These are phyloP conservation scores for Pancytospora philotis DNA, from an alignment of 371 early-diverging fungal species.

Conservation along the genomic window DNA sequence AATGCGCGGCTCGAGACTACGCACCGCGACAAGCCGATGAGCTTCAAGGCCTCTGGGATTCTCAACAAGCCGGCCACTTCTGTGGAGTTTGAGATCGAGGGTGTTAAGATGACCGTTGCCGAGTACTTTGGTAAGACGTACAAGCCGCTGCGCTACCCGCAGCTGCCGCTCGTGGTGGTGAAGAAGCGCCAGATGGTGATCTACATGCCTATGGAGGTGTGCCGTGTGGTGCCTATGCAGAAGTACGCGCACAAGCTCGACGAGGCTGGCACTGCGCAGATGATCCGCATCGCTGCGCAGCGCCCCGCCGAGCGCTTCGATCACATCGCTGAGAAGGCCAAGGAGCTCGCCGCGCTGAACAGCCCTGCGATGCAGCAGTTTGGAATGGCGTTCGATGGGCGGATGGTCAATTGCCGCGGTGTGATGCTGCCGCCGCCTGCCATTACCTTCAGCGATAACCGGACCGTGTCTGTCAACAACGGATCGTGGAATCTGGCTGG, in stretches of 20 bases:
- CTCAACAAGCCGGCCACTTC: conserved; percentile 1
- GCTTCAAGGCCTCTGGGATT: conserved; percentile 19
- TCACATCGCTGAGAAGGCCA: conserved; percentile 23
- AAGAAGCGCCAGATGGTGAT: conserved; percentile 25
- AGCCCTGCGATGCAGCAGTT: conserved; percentile 24
- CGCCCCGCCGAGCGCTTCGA: conserved; percentile 36
- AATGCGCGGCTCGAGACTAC: conserved; percentile 20
- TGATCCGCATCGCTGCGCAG: conserved; percentile 41
- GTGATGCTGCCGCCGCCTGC: conserved; percentile 32
- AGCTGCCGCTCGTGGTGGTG: conserved; percentile 38
- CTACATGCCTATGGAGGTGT: conserved; percentile 51
- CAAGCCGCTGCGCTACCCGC: conserved; percentile 28
- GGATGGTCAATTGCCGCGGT: conserved; percentile 30
- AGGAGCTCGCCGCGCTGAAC: conserved; percentile 9
- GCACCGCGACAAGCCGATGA: conserved; percentile 21
- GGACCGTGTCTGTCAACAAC: conserved; percentile 2
- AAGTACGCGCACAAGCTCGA: conserved; percentile 43
- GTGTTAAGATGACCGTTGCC: conserved; percentile 28
- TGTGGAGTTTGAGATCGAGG: conserved; percentile 16
- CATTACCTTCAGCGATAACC: conserved; percentile 13
- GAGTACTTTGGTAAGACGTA: conserved; percentile 51
- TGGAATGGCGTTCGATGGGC: conserved; percentile 29
- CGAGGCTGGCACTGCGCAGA: conserved; percentile 37
- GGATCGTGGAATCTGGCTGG: conserved; percentile 45
- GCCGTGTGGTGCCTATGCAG: conserved; percentile 28